phyloP scores from a whole-genome alignment of 75 land plant genomes.

The Azolla pinnata region DNA sequence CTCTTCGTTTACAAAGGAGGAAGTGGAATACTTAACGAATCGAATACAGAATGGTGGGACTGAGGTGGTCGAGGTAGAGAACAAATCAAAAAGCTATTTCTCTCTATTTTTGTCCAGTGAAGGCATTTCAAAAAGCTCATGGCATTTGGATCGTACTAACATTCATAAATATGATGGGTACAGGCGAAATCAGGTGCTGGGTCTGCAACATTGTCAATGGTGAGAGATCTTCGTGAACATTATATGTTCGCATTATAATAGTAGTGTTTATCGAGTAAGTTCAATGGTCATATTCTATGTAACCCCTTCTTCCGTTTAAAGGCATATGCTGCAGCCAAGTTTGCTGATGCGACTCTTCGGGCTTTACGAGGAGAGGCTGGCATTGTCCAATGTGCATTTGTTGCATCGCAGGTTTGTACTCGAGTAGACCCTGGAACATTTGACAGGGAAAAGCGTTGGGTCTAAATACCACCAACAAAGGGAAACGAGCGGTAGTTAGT shows the following conservation, averaged over 20 bases:
- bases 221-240: slow-evolving; percentile 14
- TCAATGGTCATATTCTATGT: background rate
- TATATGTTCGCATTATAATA: background rate
- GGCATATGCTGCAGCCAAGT: slow-evolving; percentile 48
- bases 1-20: slow-evolving; percentile 25
- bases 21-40: slow-evolving; percentile 27
- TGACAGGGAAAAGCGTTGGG: too few relatives aligned
- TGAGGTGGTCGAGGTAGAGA: slow-evolving; percentile 38
- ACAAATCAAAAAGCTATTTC: background rate
- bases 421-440: too few relatives aligned
- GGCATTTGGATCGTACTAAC: background rate
- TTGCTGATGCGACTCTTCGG: slow-evolving; percentile 30
- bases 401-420: slow-evolving; percentile 34
- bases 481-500: too few relatives aligned
- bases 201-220: slow-evolving; percentile 97
- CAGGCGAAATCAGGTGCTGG: slow-evolving; percentile 99
- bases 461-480: too few relatives aligned
- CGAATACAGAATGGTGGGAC: slow-evolving; percentile 47
- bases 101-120: background rate
- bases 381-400: slow-evolving; percentile 35
- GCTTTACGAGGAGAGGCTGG: slow-evolving; percentile 33
- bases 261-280: background rate
- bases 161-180: too few relatives aligned
- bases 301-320: background rate
- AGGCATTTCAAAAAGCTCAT: background rate